Conservation (phyloP, 2,329 filamentous ascomycete species). For the Parastagonospora nodorum region DNA sequence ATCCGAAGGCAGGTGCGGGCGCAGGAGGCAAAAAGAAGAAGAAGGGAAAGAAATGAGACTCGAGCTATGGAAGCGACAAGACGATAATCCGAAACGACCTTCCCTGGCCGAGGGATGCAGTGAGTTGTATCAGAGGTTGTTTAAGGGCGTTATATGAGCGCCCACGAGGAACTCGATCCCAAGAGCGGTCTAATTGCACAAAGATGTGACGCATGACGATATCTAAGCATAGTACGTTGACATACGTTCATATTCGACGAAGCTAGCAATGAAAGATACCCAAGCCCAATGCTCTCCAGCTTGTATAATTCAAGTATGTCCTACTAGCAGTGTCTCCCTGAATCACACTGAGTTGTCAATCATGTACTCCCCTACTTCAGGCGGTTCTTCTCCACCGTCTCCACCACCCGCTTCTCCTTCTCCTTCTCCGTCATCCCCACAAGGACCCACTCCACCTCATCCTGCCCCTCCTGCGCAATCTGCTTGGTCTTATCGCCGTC, state of each 20-base stretch:
- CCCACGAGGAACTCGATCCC: no score
- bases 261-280: slow-evolving; percentile 6
- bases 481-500: not conserved
- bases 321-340: not conserved
- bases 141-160: no score
- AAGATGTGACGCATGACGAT: no score
- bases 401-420: not conserved
- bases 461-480: slow-evolving; percentile 4
- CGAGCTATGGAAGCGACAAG: not conserved
- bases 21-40: slow-evolving; percentile 55
- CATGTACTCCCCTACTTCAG: not conserved
- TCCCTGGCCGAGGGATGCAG: no score
- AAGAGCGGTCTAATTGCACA: no score
- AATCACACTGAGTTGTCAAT: not conserved
- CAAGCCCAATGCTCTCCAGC: not conserved
- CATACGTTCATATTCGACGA: not conserved
- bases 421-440: slow-evolving; percentile 5
- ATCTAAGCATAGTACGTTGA: not conserved
- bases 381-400: not conserved
- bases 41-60: slow-evolving; percentile 57
- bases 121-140: no score
- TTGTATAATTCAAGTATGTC: not conserved
- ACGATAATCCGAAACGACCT: no score
- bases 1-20: slow-evolving; percentile 25
- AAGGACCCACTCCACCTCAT: slow-evolving; percentile 8